A percentile compares a stretch with the other conserved stretches of the same genome.
Conservation (phyloP, 192 early-diverging fungal genomes). For the Lobosporangium transversale region DNA sequence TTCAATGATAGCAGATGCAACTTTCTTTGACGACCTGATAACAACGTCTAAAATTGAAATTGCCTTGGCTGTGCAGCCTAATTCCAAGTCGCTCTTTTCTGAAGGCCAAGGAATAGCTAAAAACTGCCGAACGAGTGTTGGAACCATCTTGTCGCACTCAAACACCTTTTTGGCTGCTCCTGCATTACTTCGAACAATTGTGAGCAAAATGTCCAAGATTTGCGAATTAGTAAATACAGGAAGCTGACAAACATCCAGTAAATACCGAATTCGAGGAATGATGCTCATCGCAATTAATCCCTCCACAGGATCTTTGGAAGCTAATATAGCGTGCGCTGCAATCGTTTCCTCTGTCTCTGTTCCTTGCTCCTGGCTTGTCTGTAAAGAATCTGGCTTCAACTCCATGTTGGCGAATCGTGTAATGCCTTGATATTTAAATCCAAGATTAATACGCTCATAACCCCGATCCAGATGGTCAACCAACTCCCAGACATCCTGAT, state of each 20-base stretch:
- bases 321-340: slow-evolving; percentile 60
- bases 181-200: slow-evolving; percentile 56
- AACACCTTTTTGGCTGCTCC: slow-evolving; percentile 56
- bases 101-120: slow-evolving; percentile 58
- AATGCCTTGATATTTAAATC: slow-evolving; percentile 23
- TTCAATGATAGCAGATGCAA: slow-evolving; percentile 54
- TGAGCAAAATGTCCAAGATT: slow-evolving; percentile 60
- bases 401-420: slow-evolving; percentile 54
- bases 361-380: slow-evolving; percentile 52
- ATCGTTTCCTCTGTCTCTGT: slow-evolving; percentile 48
- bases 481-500: slow-evolving; percentile 56
- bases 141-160: slow-evolving; percentile 58
- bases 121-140: slow-evolving; percentile 53
- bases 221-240: slow-evolving; percentile 48
- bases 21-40: slow-evolving; percentile 52
- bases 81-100: slow-evolving; percentile 31
- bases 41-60: slow-evolving; percentile 53
- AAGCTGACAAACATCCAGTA: slow-evolving; percentile 56
- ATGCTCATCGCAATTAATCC: slow-evolving; percentile 74
- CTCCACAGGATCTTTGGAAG: slow-evolving; percentile 60
- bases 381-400: slow-evolving; percentile 36
- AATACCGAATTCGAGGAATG: slow-evolving; percentile 63
- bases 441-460: slow-evolving; percentile 40
- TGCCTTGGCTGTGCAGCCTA: slow-evolving; percentile 33
- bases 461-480: slow-evolving; percentile 37